Percentiles rank a stretch among this genome's conserved stretches.
These are phyloP conservation scores for Magnusiomyces suaveolens DNA, from an alignment of 1,139 yeast genomes.

Conservation along the genomic window DNA sequence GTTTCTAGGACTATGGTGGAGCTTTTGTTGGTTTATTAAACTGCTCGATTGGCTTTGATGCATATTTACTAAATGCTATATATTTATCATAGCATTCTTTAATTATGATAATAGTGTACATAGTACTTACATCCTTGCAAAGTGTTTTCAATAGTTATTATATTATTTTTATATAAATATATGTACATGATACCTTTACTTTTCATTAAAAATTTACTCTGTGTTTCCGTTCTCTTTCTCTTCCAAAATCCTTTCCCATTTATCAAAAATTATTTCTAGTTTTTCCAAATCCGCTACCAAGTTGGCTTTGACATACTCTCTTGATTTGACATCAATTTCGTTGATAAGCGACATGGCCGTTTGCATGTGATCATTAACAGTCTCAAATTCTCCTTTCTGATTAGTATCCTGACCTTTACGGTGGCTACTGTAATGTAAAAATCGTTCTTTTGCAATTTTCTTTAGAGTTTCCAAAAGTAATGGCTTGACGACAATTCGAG, in stretches of 20 bases:
- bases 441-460: too few relatives aligned
- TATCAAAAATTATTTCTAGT: background rate
- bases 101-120: too few relatives aligned
- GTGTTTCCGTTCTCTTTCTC: too few relatives aligned
- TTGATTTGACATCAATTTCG: background rate
- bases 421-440: too few relatives aligned
- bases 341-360: background rate
- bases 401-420: too few relatives aligned
- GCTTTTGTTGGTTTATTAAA: constrained; percentile 35
- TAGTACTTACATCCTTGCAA: too few relatives aligned
- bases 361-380: background rate
- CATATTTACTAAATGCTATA: too few relatives aligned
- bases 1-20: constrained; percentile 33
- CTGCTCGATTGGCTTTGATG: background rate
- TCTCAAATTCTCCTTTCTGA: background rate
- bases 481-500: background rate
- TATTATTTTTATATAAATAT: too few relatives aligned
- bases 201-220: too few relatives aligned
- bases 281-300: background rate
- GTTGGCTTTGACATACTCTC: background rate
- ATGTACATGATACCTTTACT: too few relatives aligned
- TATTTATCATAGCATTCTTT: too few relatives aligned
- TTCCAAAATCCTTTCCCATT: background rate
- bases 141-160: too few relatives aligned
- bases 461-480: background rate